phyloP scores from a whole-genome alignment of 768 basidiomycete genomes.

The Gautieria morchelliformis region DNA sequence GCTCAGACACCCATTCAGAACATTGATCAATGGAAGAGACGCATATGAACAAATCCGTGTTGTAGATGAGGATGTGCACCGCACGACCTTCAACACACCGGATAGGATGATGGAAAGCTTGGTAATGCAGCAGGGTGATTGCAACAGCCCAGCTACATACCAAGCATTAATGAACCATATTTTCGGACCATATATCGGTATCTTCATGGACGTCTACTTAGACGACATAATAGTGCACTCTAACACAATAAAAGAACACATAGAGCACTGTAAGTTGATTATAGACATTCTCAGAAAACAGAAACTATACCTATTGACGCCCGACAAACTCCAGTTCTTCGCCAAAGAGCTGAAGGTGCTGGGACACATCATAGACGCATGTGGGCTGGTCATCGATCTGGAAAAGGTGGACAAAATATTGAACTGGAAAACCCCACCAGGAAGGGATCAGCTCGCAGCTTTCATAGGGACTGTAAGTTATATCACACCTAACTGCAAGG shows the following conservation, averaged over 20 bases:
- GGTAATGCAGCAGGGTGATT: conserved; percentile 28
- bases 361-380: conserved; percentile 26
- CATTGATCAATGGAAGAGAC: conserved; percentile 21
- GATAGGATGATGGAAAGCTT: conserved; percentile 35
- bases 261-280: conserved; percentile 21
- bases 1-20: conserved; percentile 11
- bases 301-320: conserved; percentile 26
- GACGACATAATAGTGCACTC: conserved; percentile 29
- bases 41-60: conserved; percentile 25
- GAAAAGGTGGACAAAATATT: conserved; percentile 33
- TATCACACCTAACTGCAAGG: conserved; percentile 25
- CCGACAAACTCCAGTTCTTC: conserved; percentile 26
- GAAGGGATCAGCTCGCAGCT: conserved; percentile 22
- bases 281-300: conserved; percentile 25
- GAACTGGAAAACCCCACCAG: conserved; percentile 23
- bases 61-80: conserved; percentile 16
- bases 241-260: conserved; percentile 19
- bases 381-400: conserved; percentile 27
- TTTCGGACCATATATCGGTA: conserved; percentile 20
- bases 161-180: conserved; percentile 36
- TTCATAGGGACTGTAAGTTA: conserved; percentile 26
- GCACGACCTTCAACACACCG: conserved; percentile 25
- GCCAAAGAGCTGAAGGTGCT: conserved; percentile 13
- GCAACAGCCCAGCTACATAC: conserved; percentile 29
- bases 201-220: conserved; percentile 27